These are phyloP conservation scores for Populus euphratica DNA, from an alignment of 345 rosid species.

Conservation along the genomic window DNA sequence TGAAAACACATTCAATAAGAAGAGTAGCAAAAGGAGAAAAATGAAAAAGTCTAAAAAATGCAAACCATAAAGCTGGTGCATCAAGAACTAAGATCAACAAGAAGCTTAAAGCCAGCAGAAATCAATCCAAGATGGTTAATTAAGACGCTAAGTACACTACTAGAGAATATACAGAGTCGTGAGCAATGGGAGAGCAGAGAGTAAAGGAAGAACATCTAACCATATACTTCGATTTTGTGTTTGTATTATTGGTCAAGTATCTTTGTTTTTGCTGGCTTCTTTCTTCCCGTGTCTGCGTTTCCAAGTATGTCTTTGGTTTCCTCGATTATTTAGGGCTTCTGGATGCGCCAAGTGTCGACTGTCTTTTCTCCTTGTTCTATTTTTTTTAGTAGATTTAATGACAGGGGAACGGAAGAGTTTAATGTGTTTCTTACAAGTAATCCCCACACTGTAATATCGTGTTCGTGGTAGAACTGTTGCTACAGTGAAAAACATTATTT, in stretches of 20 bases:
- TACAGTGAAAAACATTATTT: no score
- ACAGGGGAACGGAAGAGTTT: slow-evolving; percentile 7
- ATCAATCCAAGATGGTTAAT: background rate
- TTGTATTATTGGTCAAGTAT: background rate
- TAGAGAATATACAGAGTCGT: background rate
- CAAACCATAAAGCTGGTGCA: background rate
- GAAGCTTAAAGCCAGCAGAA: background rate
- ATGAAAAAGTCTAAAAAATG: background rate
- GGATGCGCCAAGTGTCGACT: slow-evolving; percentile 44
- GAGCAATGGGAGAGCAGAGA: background rate
- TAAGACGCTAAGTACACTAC: background rate
- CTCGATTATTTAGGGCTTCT: slow-evolving; percentile 16
- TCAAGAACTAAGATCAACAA: background rate
- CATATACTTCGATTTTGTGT: background rate
- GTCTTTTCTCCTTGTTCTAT: background rate
- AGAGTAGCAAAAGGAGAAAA: background rate
- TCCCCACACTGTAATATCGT: background rate
- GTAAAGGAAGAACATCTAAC: background rate
- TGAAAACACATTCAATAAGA: background rate
- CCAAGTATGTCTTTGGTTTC: background rate
- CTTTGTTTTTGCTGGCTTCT: slow-evolving; percentile 4
- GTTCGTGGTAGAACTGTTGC: no score
- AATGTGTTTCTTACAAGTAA: background rate
- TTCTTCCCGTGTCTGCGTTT: slow-evolving; percentile 9
- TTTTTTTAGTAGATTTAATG: slow-evolving; percentile 25